These are phyloP conservation scores for Raphanus raphanistrum DNA, from an alignment of 345 rosid species.

Conservation along the genomic window DNA sequence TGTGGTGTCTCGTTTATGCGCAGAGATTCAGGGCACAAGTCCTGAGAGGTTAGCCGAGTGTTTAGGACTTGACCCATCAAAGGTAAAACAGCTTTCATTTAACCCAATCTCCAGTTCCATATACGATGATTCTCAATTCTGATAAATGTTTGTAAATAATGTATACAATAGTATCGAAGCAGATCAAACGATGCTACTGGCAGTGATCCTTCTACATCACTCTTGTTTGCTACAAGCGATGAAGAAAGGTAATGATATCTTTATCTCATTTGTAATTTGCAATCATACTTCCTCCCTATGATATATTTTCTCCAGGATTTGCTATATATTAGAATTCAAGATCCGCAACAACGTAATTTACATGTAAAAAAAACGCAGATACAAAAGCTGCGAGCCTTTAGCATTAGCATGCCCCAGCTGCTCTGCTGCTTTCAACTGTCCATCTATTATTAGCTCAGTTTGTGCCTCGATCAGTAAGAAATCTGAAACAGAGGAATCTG, in stretches of 20 bases:
- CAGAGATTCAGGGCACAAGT: constrained; percentile 95
- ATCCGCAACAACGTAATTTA: background rate
- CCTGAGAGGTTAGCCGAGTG: constrained; percentile 95
- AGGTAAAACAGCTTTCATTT: constrained; percentile 52
- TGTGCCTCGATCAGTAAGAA: constrained; percentile 40
- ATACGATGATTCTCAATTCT: background rate
- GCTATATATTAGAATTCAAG: background rate
- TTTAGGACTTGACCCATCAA: constrained; percentile 93
- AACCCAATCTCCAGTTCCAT: background rate
- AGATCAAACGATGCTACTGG: constrained; percentile 52
- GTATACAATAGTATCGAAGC: constrained; percentile 58
- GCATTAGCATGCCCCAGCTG: constrained; percentile 83
- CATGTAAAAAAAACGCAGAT: constrained; percentile 50
- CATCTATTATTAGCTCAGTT: constrained; percentile 61
- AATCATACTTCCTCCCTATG: background rate
- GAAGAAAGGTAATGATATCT: constrained; percentile 67
- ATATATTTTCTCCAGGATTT: background rate
- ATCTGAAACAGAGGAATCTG: constrained; percentile 51
- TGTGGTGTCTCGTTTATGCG: constrained; percentile 89
- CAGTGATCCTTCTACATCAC: constrained; percentile 55
- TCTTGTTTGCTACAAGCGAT: constrained; percentile 63
- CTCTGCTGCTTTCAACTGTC: constrained; percentile 70
- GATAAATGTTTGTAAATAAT: constrained; percentile 8
- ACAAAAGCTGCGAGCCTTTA: constrained; percentile 73
- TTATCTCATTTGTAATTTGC: constrained; percentile 7